phyloP scores from a whole-genome alignment of 768 basidiomycete species.

The Tricholoma sp. region DNA sequence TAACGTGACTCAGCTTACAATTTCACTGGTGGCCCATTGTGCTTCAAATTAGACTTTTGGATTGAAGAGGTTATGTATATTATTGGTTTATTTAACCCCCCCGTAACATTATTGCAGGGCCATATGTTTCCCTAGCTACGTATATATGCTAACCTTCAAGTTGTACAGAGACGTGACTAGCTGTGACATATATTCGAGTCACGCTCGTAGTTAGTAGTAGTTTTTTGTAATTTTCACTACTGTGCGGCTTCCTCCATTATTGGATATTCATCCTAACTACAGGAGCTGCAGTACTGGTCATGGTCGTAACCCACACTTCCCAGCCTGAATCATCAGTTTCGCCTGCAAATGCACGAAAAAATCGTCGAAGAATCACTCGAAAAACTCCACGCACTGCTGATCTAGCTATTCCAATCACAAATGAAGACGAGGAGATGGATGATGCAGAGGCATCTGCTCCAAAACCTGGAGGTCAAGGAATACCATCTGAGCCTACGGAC shows the following conservation, averaged over 20 bases:
- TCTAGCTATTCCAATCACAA: neutral
- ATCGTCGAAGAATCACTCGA: conserved; percentile 33
- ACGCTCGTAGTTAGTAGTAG: too few species aligned
- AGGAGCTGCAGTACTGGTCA: conserved; percentile 16
- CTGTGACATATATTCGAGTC: too few species aligned
- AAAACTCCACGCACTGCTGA: conserved; percentile 18
- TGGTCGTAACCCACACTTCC: conserved; percentile 36
- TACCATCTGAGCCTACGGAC: conserved; percentile 20
- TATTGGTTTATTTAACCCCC: too few species aligned
- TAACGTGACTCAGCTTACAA: too few species aligned
- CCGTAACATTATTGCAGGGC: too few species aligned
- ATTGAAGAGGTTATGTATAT: too few species aligned
- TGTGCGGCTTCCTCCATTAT: neutral
- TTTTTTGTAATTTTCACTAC: too few species aligned
- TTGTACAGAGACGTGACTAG: too few species aligned
- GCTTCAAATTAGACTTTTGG: too few species aligned
- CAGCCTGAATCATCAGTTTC: conserved; percentile 12
- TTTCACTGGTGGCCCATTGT: too few species aligned
- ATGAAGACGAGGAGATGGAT: conserved; percentile 19
- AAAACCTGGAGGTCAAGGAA: conserved; percentile 10
- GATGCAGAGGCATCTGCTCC: conserved; percentile 13
- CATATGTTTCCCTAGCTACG: too few species aligned
- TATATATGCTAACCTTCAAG: too few species aligned
- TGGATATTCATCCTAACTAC: neutral
- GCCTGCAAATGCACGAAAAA: conserved; percentile 22